Conservation (phyloP, 192 early-diverging fungal species). For the Chytriomyces sp. region DNA sequence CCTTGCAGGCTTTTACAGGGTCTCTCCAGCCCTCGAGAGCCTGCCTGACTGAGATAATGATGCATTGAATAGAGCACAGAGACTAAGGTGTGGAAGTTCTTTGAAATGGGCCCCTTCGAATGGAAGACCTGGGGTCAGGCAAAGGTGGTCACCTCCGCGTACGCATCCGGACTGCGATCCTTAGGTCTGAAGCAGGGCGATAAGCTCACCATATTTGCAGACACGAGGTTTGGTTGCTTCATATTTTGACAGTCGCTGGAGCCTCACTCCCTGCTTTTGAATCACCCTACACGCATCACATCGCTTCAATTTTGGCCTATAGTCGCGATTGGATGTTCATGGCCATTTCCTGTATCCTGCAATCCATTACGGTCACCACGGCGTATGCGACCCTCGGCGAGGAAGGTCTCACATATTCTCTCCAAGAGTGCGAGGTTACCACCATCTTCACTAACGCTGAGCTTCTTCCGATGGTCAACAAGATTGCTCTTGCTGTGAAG, state of each 20-base stretch:
- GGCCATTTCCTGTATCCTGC: conserved; percentile 67
- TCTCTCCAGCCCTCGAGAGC: background rate
- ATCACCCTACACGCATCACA: background rate
- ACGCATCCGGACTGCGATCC: conserved; percentile 75
- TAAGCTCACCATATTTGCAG: conserved; percentile 52
- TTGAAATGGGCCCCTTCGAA: conserved; percentile 72
- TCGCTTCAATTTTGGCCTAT: background rate
- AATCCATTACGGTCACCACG: conserved; percentile 76
- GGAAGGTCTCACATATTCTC: conserved; percentile 80
- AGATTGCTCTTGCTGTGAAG: conserved; percentile 60
- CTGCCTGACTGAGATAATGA: background rate
- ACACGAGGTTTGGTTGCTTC: conserved; percentile 24
- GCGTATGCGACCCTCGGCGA: conserved; percentile 78
- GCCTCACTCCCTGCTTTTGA: background rate
- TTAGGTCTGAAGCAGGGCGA: conserved; percentile 57
- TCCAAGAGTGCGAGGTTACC: conserved; percentile 76
- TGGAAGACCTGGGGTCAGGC: conserved; percentile 82
- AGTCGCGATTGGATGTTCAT: conserved; percentile 64
- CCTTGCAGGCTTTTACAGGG: background rate
- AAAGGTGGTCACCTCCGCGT: conserved; percentile 46
- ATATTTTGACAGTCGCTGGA: background rate
- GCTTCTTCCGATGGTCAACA: conserved; percentile 64
- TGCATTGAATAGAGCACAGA: conserved; percentile 28
- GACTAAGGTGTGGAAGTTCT: conserved; percentile 80
- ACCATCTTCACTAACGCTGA: conserved; percentile 75